phyloP scores from a whole-genome alignment of 345 rosid species.

The Cardamine resedifolia region DNA sequence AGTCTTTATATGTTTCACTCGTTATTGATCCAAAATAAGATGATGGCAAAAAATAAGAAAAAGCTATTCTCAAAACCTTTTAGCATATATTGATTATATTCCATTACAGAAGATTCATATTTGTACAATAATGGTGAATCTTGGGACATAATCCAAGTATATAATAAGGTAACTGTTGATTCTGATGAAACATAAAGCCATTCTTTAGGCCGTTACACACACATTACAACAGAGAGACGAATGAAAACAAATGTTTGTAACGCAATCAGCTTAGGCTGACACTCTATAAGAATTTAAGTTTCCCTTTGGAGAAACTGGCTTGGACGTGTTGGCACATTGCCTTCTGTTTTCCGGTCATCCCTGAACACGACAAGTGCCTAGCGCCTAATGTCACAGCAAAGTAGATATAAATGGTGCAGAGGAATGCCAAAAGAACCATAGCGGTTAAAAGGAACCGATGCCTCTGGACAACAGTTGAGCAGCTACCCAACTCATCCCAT shows the following conservation, averaged over 20 bases:
- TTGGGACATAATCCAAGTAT: conserved; percentile 5
- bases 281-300: conserved; percentile 52
- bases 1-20: background rate
- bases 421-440: conserved; percentile 63
- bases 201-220: conserved; percentile 20
- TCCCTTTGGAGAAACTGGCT: conserved; percentile 48
- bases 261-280: conserved; percentile 13
- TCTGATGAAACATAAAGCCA: conserved; percentile 7
- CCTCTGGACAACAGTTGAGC: conserved; percentile 63
- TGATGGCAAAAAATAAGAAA: background rate
- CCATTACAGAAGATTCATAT: conserved; percentile 18
- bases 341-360: conserved; percentile 54
- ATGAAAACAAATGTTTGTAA: conserved; percentile 4
- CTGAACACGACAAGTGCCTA: conserved; percentile 55
- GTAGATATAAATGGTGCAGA: conserved; percentile 90
- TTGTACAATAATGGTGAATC: conserved; percentile 19
- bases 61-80: background rate
- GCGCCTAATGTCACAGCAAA: conserved; percentile 88
- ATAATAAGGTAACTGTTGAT: conserved; percentile 9
- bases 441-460: conserved; percentile 90
- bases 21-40: background rate
- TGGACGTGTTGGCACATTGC: conserved; percentile 63
- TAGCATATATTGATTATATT: conserved; percentile 3
- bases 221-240: conserved; percentile 9
- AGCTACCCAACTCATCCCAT: conserved; percentile 82